phyloP scores from a whole-genome alignment of 2,329 filamentous ascomycete species.

The Tolypocladium amazonense region DNA sequence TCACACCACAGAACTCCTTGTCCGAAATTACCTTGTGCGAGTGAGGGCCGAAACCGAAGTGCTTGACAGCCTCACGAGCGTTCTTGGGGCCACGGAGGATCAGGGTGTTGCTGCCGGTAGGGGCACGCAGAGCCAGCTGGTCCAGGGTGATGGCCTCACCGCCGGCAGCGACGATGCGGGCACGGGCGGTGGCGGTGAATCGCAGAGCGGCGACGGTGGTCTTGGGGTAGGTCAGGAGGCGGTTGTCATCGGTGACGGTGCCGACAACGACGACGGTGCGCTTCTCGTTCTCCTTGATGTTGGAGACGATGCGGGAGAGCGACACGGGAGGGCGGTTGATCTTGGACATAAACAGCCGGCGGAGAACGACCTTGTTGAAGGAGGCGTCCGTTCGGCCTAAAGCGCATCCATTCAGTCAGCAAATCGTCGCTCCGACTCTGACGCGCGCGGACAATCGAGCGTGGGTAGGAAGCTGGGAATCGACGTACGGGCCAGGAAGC shows the following conservation, averaged over 20 bases:
- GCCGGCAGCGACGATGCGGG: slow-evolving; percentile 84
- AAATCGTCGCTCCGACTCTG: neutral
- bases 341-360: slow-evolving; percentile 95
- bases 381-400: slow-evolving; percentile 85
- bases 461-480: neutral
- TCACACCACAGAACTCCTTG: neutral
- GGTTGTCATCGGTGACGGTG: slow-evolving; percentile 97
- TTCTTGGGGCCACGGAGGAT: slow-evolving; percentile 98
- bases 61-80: slow-evolving; percentile 93
- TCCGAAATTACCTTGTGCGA: slow-evolving; percentile 70
- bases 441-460: neutral
- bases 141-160: slow-evolving; percentile 94
- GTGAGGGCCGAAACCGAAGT: slow-evolving; percentile 98
- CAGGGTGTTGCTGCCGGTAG: slow-evolving; percentile 93
- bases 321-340: slow-evolving; percentile 96
- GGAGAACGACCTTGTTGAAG: slow-evolving; percentile 99
- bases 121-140: slow-evolving; percentile 89
- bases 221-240: slow-evolving; percentile 83
- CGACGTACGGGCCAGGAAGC: slow-evolving; percentile 85
- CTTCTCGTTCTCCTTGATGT: slow-evolving; percentile 55
- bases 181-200: slow-evolving; percentile 93
- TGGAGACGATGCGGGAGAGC: slow-evolving; percentile 75
- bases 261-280: slow-evolving; percentile 92
- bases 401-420: neutral
- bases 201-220: slow-evolving; percentile 86